Evolutionary conservation across 805 yeast genomes (phyloP).

Genomic region (Saccharomyces mikatae): DNA sequence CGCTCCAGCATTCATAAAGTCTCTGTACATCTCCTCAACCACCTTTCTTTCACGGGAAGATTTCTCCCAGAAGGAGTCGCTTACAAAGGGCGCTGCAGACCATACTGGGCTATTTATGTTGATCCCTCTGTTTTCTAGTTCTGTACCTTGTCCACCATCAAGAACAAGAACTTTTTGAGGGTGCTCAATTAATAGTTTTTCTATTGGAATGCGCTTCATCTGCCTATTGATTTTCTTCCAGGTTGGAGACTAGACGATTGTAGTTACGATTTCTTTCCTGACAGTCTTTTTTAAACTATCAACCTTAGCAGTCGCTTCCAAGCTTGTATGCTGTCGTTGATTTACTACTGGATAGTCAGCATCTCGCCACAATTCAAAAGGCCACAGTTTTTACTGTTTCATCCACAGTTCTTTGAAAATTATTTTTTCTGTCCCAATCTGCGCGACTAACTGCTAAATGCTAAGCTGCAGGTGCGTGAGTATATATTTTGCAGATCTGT

Average conservation of each 20-base stretch:
- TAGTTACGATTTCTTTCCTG: not conserved
- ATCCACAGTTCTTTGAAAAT: not conserved
- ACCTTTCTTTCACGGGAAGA: slow-evolving; percentile 32
- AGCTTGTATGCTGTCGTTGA: not conserved
- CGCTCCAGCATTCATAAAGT: slow-evolving; percentile 46
- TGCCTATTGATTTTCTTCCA: not conserved
- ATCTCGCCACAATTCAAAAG: not conserved
- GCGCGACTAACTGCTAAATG: not conserved
- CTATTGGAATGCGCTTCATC: slow-evolving; percentile 1
- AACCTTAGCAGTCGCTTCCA: not conserved
- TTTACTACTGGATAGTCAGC: not conserved
- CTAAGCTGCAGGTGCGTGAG: not conserved
- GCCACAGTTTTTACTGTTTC: not conserved
- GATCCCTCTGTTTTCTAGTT: slow-evolving; percentile 41
- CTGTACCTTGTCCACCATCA: slow-evolving; percentile 62
- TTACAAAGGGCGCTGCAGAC: slow-evolving; percentile 46
- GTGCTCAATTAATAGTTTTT: slow-evolving; percentile 1
- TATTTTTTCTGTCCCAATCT: not conserved
- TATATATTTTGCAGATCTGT: not conserved
- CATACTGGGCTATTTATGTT: slow-evolving; percentile 42
- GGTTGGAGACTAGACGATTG: not conserved
- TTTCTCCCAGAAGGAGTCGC: slow-evolving; percentile 12
- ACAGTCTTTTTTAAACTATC: not conserved
- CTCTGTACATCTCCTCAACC: slow-evolving; percentile 39
- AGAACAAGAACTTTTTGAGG: slow-evolving; percentile 11